A percentile compares a stretch with the other conserved stretches of the same genome.
Evolutionary conservation across 2,329 filamentous ascomycete genomes (phyloP).

Genomic region (Aureobasidium melanogenum): DNA sequence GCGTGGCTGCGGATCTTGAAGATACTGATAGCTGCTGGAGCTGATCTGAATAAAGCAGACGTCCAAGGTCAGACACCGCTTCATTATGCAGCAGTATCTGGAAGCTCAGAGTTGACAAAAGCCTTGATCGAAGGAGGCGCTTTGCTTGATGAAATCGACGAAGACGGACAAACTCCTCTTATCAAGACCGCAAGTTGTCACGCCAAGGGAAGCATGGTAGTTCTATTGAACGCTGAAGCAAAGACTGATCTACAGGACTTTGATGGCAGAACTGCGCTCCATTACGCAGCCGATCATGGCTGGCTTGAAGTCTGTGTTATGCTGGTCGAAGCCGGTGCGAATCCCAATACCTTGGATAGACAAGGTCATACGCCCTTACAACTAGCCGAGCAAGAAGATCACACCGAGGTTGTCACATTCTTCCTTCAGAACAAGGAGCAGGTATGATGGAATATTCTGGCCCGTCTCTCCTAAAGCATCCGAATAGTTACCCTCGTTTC

Average conservation of each 20-base stretch:
- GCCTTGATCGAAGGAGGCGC: not conserved
- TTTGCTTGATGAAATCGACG: not conserved
- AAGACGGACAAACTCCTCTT: not conserved
- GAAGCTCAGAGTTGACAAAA: not conserved
- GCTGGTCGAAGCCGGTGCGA: not conserved
- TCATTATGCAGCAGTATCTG: slow-evolving; percentile 21
- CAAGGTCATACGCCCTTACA: not conserved
- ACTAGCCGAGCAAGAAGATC: not conserved
- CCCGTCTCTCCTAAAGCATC: too few species aligned
- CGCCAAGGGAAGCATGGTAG: not conserved
- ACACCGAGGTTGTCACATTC: not conserved
- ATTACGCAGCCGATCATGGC: not conserved
- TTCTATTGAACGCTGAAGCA: not conserved
- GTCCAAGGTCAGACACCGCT: slow-evolving; percentile 31
- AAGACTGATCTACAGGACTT: not conserved
- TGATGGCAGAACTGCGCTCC: not conserved
- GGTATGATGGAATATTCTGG: too few species aligned
- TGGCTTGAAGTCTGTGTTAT: not conserved
- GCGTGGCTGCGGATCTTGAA: not conserved
- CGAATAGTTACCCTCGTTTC: too few species aligned
- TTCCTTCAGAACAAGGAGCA: not conserved
- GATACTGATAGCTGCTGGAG: slow-evolving; percentile 23
- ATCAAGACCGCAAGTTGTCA: not conserved
- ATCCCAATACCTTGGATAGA: not conserved
- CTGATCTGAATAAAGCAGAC: slow-evolving; percentile 35